Percentiles rank a stretch among this genome's conserved stretches.
Evolutionary conservation across 2,329 filamentous ascomycete genomes (phyloP).

Genomic region (Neospermospora avenae): DNA sequence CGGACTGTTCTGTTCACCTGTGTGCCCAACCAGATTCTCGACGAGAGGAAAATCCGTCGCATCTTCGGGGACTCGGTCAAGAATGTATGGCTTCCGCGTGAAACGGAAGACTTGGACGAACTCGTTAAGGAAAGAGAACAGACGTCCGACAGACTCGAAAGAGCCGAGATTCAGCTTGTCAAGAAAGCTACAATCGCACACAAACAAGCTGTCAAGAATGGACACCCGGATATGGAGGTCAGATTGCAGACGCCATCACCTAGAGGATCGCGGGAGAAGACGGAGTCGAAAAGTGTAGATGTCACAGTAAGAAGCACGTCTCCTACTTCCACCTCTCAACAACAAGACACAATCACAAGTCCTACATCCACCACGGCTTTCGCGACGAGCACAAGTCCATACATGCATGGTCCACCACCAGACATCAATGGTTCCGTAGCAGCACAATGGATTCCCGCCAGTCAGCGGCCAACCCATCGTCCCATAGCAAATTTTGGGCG

Average conservation of each 20-base stretch:
- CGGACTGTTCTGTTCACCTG: slow-evolving; percentile 65
- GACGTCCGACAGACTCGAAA: slow-evolving; percentile 59
- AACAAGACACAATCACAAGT: not conserved
- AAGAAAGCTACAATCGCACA: slow-evolving; percentile 54
- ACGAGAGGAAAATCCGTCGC: slow-evolving; percentile 52
- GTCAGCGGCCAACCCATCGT: slow-evolving; percentile 34
- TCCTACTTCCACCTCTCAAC: not conserved
- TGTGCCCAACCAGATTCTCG: slow-evolving; percentile 58
- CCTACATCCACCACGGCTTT: slow-evolving; percentile 12
- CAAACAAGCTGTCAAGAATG: slow-evolving; percentile 51
- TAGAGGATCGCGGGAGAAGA: slow-evolving; percentile 1
- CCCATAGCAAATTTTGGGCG: slow-evolving; percentile 37
- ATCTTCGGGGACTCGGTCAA: slow-evolving; percentile 62
- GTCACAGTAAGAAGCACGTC: not conserved
- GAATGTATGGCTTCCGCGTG: slow-evolving; percentile 60
- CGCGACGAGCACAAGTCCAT: slow-evolving; percentile 17
- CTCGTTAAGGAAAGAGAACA: slow-evolving; percentile 57
- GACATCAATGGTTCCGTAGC: slow-evolving; percentile 37
- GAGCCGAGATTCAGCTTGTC: slow-evolving; percentile 61
- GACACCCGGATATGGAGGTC: slow-evolving; percentile 37
- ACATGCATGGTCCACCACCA: slow-evolving; percentile 22
- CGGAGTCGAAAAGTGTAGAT: slow-evolving; percentile 10
- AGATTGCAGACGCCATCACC: slow-evolving; percentile 5
- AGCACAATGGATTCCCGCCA: slow-evolving; percentile 36
- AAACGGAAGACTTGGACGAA: slow-evolving; percentile 56